A percentile compares a stretch with the other conserved stretches of the same genome.
phyloP scores from a whole-genome alignment of 2,329 filamentous ascomycete genomes.

The Ceratocystis diversiconidia region DNA sequence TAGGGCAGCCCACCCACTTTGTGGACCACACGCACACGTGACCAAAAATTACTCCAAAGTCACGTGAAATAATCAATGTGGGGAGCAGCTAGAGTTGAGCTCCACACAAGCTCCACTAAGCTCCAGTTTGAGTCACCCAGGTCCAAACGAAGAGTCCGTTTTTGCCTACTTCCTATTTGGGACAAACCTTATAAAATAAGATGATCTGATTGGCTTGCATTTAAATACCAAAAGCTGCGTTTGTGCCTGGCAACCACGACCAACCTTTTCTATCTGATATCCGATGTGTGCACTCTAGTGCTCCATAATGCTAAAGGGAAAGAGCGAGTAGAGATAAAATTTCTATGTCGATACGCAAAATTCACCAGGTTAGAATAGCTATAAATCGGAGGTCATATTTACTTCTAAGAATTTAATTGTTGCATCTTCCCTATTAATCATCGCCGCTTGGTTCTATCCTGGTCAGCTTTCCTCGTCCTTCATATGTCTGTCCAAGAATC shows the following conservation, averaged over 20 bases:
- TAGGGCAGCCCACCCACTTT: constrained; percentile 18
- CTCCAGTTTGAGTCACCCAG: constrained; percentile 12
- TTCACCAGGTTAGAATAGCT: too few species aligned
- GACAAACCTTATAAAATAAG: background rate
- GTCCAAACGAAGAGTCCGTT: background rate
- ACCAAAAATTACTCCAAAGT: background rate
- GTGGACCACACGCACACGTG: constrained; percentile 18
- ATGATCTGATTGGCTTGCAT: constrained; percentile 11
- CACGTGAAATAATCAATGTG: constrained; percentile 10
- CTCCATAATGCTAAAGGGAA: too few species aligned
- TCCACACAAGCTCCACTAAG: constrained; percentile 16
- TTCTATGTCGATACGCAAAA: too few species aligned
- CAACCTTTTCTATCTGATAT: background rate
- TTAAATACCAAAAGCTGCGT: background rate
- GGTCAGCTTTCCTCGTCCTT: background rate
- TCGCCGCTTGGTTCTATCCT: too few species aligned
- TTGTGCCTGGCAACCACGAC: background rate
- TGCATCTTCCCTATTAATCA: too few species aligned
- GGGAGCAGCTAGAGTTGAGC: background rate
- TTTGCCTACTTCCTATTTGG: constrained; percentile 4
- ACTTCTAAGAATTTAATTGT: too few species aligned
- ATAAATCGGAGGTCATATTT: too few species aligned
- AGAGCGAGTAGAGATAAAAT: too few species aligned
- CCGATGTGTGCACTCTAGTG: too few species aligned
- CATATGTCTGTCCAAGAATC: background rate